Conservation (phyloP, 2,329 filamentous ascomycete genomes). For the Cercospora canescens region DNA sequence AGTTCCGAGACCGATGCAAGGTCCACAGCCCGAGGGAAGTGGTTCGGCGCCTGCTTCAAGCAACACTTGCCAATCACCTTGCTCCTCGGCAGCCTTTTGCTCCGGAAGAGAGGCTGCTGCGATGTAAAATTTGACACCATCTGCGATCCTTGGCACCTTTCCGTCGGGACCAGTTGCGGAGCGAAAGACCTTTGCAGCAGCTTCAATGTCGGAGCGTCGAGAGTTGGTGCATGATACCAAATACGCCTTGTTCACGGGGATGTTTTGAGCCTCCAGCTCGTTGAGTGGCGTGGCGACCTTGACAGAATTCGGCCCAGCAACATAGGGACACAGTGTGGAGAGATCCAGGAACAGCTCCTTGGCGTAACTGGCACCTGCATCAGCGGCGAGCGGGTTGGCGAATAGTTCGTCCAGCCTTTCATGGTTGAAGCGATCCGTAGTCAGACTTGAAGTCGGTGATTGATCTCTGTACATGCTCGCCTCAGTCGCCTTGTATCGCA, state of each 20-base stretch:
- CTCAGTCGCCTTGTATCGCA: constrained; percentile 72
- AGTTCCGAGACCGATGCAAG: constrained; percentile 81
- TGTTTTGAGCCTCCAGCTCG: constrained; percentile 71
- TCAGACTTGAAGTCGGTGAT: constrained; percentile 47
- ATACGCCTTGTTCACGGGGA: constrained; percentile 81
- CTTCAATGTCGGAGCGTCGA: constrained; percentile 74
- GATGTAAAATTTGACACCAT: constrained; percentile 82
- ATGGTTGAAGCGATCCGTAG: constrained; percentile 68
- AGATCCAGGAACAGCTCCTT: constrained; percentile 82
- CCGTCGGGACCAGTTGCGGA: constrained; percentile 68
- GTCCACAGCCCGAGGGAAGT: constrained; percentile 73
- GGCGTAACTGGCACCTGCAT: constrained; percentile 76
- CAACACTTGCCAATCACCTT: constrained; percentile 82
- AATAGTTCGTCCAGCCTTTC: constrained; percentile 71
- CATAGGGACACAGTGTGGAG: constrained; percentile 78
- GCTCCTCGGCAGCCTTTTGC: constrained; percentile 73
- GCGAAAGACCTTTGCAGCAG: constrained; percentile 81
- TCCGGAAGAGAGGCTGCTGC: constrained; percentile 80
- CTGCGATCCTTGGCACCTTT: constrained; percentile 67
- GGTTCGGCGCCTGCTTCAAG: constrained; percentile 74
- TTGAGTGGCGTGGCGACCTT: constrained; percentile 79
- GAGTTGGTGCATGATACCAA: constrained; percentile 90
- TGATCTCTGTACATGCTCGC: constrained; percentile 61
- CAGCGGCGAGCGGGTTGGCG: constrained; percentile 65
- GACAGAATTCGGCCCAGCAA: constrained; percentile 87